Evolutionary conservation across 2,329 filamentous ascomycete species (phyloP).

Genomic region (Sarocladiaceae sp.): DNA sequence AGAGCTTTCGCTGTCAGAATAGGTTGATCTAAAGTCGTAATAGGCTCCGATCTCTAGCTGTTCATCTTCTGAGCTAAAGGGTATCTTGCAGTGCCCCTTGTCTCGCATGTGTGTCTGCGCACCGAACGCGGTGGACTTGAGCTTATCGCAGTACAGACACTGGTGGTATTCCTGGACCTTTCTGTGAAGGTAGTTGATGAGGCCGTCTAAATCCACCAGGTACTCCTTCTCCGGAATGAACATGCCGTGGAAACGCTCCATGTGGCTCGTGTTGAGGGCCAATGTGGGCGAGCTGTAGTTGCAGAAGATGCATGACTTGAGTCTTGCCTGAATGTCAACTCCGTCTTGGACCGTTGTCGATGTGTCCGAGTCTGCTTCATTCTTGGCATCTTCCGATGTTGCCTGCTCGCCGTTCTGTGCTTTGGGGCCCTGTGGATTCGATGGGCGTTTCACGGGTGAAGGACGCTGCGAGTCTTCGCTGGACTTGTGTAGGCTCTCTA

Average conservation of each 20-base stretch:
- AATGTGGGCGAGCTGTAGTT: constrained; percentile 76
- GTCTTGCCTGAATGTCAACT: constrained; percentile 35
- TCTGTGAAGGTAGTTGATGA: constrained; percentile 72
- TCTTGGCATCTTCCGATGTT: constrained; percentile 40
- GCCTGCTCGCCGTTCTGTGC: constrained; percentile 21
- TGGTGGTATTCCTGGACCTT: constrained; percentile 78
- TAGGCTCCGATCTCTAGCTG: constrained; percentile 93
- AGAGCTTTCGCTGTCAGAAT: constrained; percentile 66
- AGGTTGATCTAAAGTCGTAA: constrained; percentile 95
- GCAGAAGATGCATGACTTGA: constrained; percentile 79
- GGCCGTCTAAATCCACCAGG: constrained; percentile 74
- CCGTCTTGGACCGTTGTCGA: constrained; percentile 30
- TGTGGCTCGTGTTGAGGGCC: constrained; percentile 76
- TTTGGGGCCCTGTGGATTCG: constrained; percentile 40
- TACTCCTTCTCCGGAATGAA: constrained; percentile 90
- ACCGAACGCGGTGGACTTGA: constrained; percentile 72
- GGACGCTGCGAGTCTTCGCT: constrained; percentile 47
- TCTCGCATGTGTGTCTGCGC: constrained; percentile 97
- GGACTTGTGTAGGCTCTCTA: constrained; percentile 71
- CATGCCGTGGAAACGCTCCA: constrained; percentile 91
- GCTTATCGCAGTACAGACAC: constrained; percentile 84
- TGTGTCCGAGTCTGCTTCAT: constrained; percentile 39
- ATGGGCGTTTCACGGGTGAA: constrained; percentile 51
- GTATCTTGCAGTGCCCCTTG: constrained; percentile 94
- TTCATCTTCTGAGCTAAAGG: constrained; percentile 81